phyloP scores from a whole-genome alignment of 2,329 filamentous ascomycete genomes.

The Rutstroemia sp. region DNA sequence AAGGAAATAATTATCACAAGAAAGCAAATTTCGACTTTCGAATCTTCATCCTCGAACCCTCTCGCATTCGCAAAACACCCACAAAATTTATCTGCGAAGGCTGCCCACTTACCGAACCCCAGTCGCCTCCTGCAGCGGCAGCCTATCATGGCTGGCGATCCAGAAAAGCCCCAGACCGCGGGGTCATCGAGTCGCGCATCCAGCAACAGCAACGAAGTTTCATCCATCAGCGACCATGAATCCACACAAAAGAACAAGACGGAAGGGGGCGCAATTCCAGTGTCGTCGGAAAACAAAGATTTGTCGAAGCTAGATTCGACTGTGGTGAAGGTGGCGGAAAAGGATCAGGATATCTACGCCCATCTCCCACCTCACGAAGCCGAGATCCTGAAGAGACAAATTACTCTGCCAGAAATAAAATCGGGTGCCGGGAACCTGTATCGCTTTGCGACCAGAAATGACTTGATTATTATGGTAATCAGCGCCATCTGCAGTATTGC shows the following conservation, averaged over 20 bases:
- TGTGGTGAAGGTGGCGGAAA: constrained; percentile 27
- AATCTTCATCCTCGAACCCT: too few relatives aligned
- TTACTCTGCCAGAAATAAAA: constrained; percentile 55
- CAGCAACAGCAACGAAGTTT: constrained; percentile 13
- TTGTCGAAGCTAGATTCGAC: constrained; percentile 36
- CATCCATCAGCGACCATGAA: constrained; percentile 18
- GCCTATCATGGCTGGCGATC: constrained; percentile 26
- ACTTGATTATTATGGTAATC: constrained; percentile 43
- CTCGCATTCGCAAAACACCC: too few relatives aligned
- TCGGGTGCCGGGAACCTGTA: constrained; percentile 55
- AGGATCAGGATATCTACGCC: constrained; percentile 45
- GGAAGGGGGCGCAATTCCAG: constrained; percentile 43
- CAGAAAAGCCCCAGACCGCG: constrained; percentile 23
- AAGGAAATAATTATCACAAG: too few relatives aligned
- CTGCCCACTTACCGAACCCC: background rate
- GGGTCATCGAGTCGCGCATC: constrained; percentile 14
- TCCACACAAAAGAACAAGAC: constrained; percentile 15
- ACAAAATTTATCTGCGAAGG: background rate
- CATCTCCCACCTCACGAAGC: constrained; percentile 61
- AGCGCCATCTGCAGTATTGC: constrained; percentile 47
- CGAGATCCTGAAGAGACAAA: constrained; percentile 59
- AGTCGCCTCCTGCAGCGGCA: constrained; percentile 2
- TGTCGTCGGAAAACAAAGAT: constrained; percentile 57
- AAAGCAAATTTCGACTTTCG: too few relatives aligned
- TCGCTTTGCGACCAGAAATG: constrained; percentile 46